These are phyloP conservation scores for Pleurotus pulmonarius DNA, from an alignment of 768 basidiomycete genomes.

Conservation along the genomic window DNA sequence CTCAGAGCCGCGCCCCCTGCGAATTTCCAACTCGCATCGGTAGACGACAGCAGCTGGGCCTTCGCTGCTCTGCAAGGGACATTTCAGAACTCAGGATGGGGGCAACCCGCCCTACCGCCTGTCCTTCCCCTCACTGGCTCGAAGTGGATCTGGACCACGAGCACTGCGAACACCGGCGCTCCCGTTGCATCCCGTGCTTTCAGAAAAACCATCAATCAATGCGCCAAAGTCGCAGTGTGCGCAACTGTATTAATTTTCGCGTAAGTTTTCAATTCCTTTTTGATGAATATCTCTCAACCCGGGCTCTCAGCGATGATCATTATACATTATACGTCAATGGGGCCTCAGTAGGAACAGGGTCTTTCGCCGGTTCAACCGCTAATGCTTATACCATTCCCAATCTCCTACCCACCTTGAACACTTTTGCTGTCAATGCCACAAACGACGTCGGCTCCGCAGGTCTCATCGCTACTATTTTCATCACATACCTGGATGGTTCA, in stretches of 20 bases:
- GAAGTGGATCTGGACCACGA: constrained; percentile 2
- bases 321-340: constrained; percentile 27
- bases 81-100: background rate
- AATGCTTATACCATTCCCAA: constrained; percentile 17
- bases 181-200: background rate
- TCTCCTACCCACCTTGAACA: constrained; percentile 13
- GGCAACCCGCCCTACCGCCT: background rate
- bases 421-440: constrained; percentile 25
- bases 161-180: background rate
- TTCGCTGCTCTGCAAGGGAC: background rate
- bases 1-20: background rate
- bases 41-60: background rate
- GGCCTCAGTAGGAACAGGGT: constrained; percentile 16
- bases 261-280: background rate
- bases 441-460: constrained; percentile 25
- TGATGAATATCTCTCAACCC: background rate
- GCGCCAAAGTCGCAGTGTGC: constrained; percentile 1
- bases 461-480: constrained; percentile 16
- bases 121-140: background rate
- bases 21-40: background rate
- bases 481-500: constrained; percentile 20
- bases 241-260: background rate
- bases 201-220: background rate
- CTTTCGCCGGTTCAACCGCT: constrained; percentile 11
- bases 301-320: constrained; percentile 11